Evolutionary conservation across 371 early-diverging fungal species (phyloP), one percentile per base, ranked within the genome.

Genomic region (Saksenaea vasiformis): DNA sequence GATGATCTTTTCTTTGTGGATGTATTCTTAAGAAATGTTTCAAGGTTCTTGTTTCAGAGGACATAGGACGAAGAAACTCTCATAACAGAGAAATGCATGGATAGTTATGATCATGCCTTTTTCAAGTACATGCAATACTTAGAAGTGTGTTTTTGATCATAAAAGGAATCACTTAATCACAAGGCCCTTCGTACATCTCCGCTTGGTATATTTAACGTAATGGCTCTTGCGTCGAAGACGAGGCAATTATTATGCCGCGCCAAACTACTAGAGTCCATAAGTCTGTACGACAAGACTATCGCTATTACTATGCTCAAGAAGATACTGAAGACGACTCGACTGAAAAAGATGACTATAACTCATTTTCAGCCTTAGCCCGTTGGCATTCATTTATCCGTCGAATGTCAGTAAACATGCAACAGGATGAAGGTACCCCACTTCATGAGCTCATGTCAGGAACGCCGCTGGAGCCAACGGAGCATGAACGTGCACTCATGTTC

Each of bases 321-420:
- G 47, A 59, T 24, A 35, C 24, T 54, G 19, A 44, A 10, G 9
- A 28, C 19, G n/a, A 26, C 28, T 44, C 27, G 9, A 27, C 26
- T 51, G 44, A 44, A 24, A 34, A 53, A 44, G 59, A 59, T 0
- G n/a, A 53, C 7, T 44, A 44, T 11, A 22, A 22, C 22, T 47
- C 22, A 22, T 11, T 47, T 47, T 22, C 51, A 19, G 51, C 51
- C 22, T 47, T 47, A 22, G 17, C 51, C 38, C 39, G 66, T 34
- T 74, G 74, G 74, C 70, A 71, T n/a, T 62, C 69, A 0, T 62
- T 79, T 13, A 61, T 77, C 8, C 70, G 77, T 4, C 70, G 69
- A 56, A 77, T 79, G 73, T 79, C 80, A 3, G 62, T 73, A 7
- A 71, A 55, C 9, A 39, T 58, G 28, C 71, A 68, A 34, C 34